These are phyloP conservation scores for thale cress (Arabidopsis thaliana) DNA, from an alignment of 345 rosid genomes.

Conservation along the genomic window TAIR10.1 NC_003074.8:18162001-18162500, in stretches of 20 bases:
- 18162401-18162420: constrained; percentile 1
- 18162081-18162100: background rate
- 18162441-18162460: background rate
- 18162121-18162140: background rate
- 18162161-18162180: too few relatives aligned
- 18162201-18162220: too few relatives aligned
- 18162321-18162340: background rate
- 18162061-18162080: background rate
- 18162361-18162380: background rate
- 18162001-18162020: too few relatives aligned
- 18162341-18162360: background rate
- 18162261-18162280: too few relatives aligned
- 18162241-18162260: too few relatives aligned
- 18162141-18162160: background rate
- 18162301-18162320: background rate
- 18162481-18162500: too few relatives aligned
- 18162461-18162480: background rate
- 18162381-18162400: constrained; percentile 2
- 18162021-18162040: constrained; percentile 35
- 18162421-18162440: constrained; percentile 18
- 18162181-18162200: too few relatives aligned
- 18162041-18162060: constrained; percentile 10
- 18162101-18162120: background rate
- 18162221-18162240: too few relatives aligned
- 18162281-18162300: too few relatives aligned